Evolutionary conservation across 2,329 filamentous ascomycete genomes (phyloP), one percentile per base, ranked within the genome.

Genomic region (Xylaria sp.): DNA sequence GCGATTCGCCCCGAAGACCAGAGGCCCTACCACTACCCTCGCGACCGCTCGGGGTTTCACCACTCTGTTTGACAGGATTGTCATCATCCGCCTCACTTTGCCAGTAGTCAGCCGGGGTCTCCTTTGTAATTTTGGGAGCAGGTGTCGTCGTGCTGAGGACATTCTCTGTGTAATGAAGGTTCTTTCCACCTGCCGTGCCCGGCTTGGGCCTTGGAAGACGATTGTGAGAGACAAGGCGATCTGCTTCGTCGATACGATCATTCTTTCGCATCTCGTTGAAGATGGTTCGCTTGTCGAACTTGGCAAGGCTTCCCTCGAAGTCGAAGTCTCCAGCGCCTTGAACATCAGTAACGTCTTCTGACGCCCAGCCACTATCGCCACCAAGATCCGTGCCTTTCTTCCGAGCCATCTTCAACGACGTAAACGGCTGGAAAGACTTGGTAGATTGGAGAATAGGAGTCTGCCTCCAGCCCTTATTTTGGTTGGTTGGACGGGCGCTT

Each of bases 321-420:
- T 97, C 93, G 68, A 97, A 97, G 62, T 97, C 94, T 9, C 90
- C 91, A 79, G 94, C 84, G 71, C 95, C 93, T 75, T 93, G 90
- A 19, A 94, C 90, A 71, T 97, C 94, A 0, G 91, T 97, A 19
- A 93, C 92, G 70, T 97, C 93, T 71, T 97, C 94, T 0, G 93
- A 97, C 3, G 91, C 92, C 92, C 93, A 97, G 2, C 91, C 93
- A 71, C 91, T 95, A 49, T 91, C 83, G 7, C 74, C 74, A 47
- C 65, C 67, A 10, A 59, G 62, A 35, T 71, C 72, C 51, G 72
- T 74, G 66, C 74, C 78, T 59, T 77, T 79, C 66, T 78, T 75
- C 63, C 70, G 75, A 62, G 70, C 76, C 71, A 74, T 82, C 78
- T 82, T 91, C 1, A 87, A 71, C 0, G 81, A 81, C 49, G 79